These are phyloP conservation scores for Chytridium lagenaria DNA, from an alignment of 371 early-diverging fungal species.

Conservation along the genomic window DNA sequence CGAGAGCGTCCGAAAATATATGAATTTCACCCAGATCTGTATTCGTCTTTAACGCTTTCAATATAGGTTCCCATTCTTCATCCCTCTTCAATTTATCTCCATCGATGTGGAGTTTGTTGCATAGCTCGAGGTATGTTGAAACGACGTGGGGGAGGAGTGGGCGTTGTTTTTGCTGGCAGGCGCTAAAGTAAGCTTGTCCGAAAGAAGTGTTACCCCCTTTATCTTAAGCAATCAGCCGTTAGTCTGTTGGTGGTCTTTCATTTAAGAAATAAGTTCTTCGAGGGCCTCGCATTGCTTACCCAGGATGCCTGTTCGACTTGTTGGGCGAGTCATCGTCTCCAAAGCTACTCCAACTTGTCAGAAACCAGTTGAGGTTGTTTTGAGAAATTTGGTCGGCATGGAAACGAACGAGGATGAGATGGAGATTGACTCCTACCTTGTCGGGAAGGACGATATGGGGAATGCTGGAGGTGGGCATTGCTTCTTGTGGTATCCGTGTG, in stretches of 20 bases:
- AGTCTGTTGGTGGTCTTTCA: too few relatives aligned
- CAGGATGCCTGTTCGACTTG: too few relatives aligned
- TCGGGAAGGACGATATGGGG: not conserved
- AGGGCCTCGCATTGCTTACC: too few relatives aligned
- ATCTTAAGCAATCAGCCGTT: too few relatives aligned
- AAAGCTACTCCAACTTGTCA: too few relatives aligned
- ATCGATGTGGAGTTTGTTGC: constrained; percentile 32
- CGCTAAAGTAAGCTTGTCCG: constrained; percentile 33
- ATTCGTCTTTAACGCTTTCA: constrained; percentile 34
- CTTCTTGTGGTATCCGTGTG: too few relatives aligned
- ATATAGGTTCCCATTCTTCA: constrained; percentile 44
- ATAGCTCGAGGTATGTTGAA: constrained; percentile 29
- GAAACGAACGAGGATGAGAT: too few relatives aligned
- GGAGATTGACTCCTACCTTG: not conserved
- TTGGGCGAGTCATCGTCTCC: too few relatives aligned
- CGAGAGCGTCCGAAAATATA: constrained; percentile 32
- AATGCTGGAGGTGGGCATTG: not conserved
- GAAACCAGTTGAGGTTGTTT: too few relatives aligned
- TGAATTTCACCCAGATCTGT: constrained; percentile 25
- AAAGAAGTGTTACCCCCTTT: constrained; percentile 30
- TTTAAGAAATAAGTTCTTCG: too few relatives aligned
- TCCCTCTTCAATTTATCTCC: constrained; percentile 34
- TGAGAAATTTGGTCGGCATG: too few relatives aligned
- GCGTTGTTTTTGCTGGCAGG: constrained; percentile 26
- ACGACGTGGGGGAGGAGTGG: constrained; percentile 36